Percentiles rank a stretch among this genome's conserved stretches.
Conservation (phyloP, 2,329 filamentous ascomycete genomes). For the Seiridium cupressi region DNA sequence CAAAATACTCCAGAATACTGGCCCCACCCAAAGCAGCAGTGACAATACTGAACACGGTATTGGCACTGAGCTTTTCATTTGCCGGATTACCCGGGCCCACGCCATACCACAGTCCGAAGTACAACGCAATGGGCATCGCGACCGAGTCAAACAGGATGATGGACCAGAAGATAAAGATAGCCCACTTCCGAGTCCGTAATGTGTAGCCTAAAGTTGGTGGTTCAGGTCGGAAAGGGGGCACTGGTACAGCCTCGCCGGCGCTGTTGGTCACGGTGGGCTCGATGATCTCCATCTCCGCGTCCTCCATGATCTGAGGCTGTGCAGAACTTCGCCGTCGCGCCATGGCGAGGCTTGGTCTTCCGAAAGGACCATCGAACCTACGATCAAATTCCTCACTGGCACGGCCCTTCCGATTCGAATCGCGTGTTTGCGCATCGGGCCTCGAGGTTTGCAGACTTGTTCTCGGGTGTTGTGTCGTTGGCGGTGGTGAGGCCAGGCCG, state of each 20-base stretch:
- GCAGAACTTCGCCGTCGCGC: constrained; percentile 13
- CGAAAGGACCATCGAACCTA: constrained; percentile 23
- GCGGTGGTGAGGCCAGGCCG: neutral
- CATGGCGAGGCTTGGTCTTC: constrained; percentile 20
- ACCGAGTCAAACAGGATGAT: constrained; percentile 58
- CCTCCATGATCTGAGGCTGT: neutral
- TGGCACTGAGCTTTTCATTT: constrained; percentile 21
- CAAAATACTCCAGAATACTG: constrained; percentile 49
- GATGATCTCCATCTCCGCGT: neutral
- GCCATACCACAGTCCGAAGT: constrained; percentile 59
- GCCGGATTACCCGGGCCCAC: constrained; percentile 25
- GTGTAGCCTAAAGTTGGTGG: constrained; percentile 16
- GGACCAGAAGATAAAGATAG: constrained; percentile 58
- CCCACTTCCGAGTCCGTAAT: constrained; percentile 40
- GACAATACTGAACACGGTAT: constrained; percentile 46
- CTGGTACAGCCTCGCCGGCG: neutral
- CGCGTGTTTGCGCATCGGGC: neutral
- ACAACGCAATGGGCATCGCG: constrained; percentile 56
- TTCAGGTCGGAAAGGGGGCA: constrained; percentile 5
- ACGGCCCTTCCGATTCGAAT: constrained; percentile 10
- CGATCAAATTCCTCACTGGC: constrained; percentile 22
- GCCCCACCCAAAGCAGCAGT: constrained; percentile 48
- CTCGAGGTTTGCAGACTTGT: neutral
- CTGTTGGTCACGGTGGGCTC: neutral
- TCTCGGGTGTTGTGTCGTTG: neutral